Evolutionary conservation across 495 filamentous ascomycete genomes (phyloP).

Genomic region (Eremomyces bilateralis): DNA sequence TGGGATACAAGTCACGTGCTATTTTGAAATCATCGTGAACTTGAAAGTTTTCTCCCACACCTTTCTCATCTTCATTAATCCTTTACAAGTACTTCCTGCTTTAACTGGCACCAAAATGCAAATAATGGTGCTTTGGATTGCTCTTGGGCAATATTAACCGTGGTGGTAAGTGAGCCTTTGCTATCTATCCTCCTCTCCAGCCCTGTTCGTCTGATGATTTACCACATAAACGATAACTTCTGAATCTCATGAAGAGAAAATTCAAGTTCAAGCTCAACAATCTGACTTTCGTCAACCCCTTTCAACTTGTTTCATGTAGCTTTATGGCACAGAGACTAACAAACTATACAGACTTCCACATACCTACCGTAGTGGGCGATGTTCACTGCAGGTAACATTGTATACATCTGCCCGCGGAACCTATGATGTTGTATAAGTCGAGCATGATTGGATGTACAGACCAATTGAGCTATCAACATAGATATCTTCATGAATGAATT

Average conservation of each 20-base stretch:
- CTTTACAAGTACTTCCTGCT: background rate
- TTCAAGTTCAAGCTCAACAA: conserved; percentile 30
- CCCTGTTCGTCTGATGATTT: too few species aligned
- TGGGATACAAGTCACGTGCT: too few species aligned
- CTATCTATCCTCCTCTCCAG: too few species aligned
- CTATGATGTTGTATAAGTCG: background rate
- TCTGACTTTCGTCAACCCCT: conserved; percentile 15
- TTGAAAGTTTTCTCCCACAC: background rate
- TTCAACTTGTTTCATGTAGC: background rate
- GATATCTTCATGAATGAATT: too few species aligned
- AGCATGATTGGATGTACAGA: conserved; percentile 5
- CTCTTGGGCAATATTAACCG: background rate
- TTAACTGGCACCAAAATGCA: background rate
- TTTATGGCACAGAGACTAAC: background rate
- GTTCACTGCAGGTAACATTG: background rate
- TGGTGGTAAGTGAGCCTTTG: background rate
- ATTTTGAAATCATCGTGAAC: too few species aligned
- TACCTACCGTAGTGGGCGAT: background rate
- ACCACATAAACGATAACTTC: conserved; percentile 25
- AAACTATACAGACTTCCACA: background rate
- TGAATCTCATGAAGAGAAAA: conserved; percentile 21
- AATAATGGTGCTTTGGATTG: background rate
- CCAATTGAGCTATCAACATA: background rate
- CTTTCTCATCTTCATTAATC: background rate
- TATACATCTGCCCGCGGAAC: background rate